Evolutionary conservation across 495 filamentous ascomycete genomes (phyloP), one percentile per base, ranked within the genome.

Genomic region (Sordaria brevicollis): DNA sequence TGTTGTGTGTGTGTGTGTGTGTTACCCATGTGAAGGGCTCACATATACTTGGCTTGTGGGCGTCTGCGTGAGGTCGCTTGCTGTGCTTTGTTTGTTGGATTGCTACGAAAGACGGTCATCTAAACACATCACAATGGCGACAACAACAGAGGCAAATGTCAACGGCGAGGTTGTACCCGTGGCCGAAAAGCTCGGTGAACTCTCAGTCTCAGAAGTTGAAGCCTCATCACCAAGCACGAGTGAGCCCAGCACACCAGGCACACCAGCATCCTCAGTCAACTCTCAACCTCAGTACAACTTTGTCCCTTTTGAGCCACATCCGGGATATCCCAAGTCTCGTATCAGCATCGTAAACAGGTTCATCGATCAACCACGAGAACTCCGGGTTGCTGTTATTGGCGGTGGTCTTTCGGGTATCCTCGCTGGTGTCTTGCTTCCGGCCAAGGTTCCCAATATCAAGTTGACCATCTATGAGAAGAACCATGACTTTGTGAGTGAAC

Each of bases 401-500:
- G 89, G 89, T 41, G 90, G 90, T 1, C 83, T 89, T 10, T 86
- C 89, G 2, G 90, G 90, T 2, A 85, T 91, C 21, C 78, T 87
- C 10, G 80, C 85, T 1, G 89, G 86, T 17, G 87, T 90, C 71
- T 81, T 89, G 31, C 81, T 91, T 21, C 82, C 84, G 1, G 83
- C 86, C 57, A 84, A 84, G 62, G 83, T 89, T 37, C 82, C 81
- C 3, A 86, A 88, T 67, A 75, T 90, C 37, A 79, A 87, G 11
- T 76, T 90, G 8, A 85, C 81, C 25, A 87, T 92, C 54, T 93
- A 89, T 73, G 91, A 93, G 78, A 92, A 92, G 81, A 93, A 92
- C 72, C 78, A 79, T 1, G 89, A 88, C 66, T 82, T 92, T 71
- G 80, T 81, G 57, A 74, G 78, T 74, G 19, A 17, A 9, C 33